Base-by-base conservation (phyloP, 345 rosid genomes). In the Gossypium anomalum region DNA sequence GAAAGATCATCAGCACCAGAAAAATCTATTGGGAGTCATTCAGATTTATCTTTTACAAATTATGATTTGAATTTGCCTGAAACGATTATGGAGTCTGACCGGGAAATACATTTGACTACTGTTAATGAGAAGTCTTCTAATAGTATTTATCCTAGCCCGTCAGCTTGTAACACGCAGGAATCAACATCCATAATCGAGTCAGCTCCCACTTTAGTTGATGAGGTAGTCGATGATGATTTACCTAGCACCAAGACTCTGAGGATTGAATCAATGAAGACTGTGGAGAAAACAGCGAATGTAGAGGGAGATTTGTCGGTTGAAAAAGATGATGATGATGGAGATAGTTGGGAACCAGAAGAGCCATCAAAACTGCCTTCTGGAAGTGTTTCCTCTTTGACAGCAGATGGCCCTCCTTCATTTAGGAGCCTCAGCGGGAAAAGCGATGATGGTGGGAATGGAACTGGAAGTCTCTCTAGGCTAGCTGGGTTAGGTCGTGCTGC, bases 401-500 rank as follows among this genome's bases (percentile, higher is more conserved):
- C 87, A 14, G 98, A 92, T 77, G 98, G 94, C 48, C 97, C 97
- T 1, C 87, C 86, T 77, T 93, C 99, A 74, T 86, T 87, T 44
- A 89, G 90, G 86, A 92, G 97, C 85, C 86, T 89, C 72, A 82
- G 91, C 75, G 90, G 98, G 7, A 89, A 82, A 85, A 77, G 83
- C 79, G 98, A 93, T 78, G 99, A 91, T n/a, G 86, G 87, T 72
- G 99, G 97, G 69, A 92, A 82, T 83, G 92, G 94, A 78, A 72
- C 86, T n/a, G 99, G 95, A 70, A 93, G 98, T 79, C 97, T 96
- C 78, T 92, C 98, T 41, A 90, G 94, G 85, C 84, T 96, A 83
- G 93, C 89, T 74, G 99, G 98, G 60, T 78, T 96, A 77, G 99
- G 99, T 16, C 97, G 99, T 74, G 97, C 97, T 73, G 97, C 99